These are phyloP conservation scores for Camellia lanceoleosa DNA, from an alignment of 148 eudicot species.

Conservation along the genomic window DNA sequence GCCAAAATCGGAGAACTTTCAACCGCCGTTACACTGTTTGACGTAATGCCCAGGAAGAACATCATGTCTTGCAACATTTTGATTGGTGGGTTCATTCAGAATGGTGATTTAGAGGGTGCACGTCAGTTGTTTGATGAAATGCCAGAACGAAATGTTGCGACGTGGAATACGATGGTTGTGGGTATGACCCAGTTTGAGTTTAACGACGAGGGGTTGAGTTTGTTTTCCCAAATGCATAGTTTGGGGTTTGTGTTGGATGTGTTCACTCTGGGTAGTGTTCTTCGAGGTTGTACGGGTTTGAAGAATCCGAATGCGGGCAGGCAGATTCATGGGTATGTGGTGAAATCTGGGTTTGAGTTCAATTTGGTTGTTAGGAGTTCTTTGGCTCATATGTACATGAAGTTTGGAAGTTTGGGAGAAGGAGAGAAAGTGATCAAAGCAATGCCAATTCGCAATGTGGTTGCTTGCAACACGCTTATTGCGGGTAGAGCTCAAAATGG, in stretches of 20 bases:
- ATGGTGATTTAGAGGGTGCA: conserved; percentile 53
- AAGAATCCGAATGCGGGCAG: conserved; percentile 44
- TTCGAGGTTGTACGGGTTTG: conserved; percentile 84
- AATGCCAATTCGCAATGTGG: conserved; percentile 52
- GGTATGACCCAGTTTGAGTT: conserved; percentile 56
- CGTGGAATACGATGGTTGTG: conserved; percentile 82
- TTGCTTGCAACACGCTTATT: conserved; percentile 67
- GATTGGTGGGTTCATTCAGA: conserved; percentile 59
- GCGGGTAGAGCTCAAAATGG: conserved; percentile 79
- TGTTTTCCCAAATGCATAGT: conserved; percentile 50
- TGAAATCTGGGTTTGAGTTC: conserved; percentile 50
- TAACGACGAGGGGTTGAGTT: conserved; percentile 59
- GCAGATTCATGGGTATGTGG: conserved; percentile 62
- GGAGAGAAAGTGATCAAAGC: conserved; percentile 57
- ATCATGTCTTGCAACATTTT: conserved; percentile 74
- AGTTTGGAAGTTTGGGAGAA: conserved; percentile 56
- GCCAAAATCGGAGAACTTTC: conserved; percentile 48
- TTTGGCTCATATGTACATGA: conserved; percentile 87
- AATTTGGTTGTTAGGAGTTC: conserved; percentile 63
- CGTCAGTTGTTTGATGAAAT: conserved; percentile 60
- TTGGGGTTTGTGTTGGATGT: conserved; percentile 63
- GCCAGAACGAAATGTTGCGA: conserved; percentile 65
- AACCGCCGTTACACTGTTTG: conserved; percentile 42
- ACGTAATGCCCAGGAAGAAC: conserved; percentile 55
- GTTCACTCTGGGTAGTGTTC: conserved; percentile 66